Evolutionary conservation across 202 grass and related monocot species (phyloP).

Genomic region (Panicum virgatum): DNA sequence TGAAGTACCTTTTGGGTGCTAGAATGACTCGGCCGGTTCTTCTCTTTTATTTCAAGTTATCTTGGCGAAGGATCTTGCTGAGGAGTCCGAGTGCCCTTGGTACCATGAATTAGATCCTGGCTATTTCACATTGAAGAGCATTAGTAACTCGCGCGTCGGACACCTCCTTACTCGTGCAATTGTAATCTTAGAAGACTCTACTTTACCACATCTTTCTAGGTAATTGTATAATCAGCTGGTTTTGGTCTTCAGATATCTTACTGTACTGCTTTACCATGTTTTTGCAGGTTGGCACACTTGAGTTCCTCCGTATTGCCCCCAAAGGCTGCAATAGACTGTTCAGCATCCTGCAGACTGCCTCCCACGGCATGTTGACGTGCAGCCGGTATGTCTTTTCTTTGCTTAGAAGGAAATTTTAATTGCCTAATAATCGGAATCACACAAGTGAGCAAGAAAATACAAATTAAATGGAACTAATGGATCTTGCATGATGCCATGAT

Average conservation of each 20-base stretch:
- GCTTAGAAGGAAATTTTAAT: not conserved
- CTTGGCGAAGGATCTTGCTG: not conserved
- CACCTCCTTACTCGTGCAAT: not conserved
- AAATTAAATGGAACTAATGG: not conserved
- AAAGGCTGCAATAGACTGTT: slow-evolving; percentile 50
- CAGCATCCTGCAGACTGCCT: slow-evolving; percentile 46
- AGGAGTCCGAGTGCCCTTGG: slow-evolving; percentile 31
- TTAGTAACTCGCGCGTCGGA: not conserved
- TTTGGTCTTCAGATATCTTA: not conserved
- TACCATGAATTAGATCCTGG: not conserved
- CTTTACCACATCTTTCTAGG: not conserved
- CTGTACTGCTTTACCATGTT: not conserved
- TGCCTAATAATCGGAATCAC: not conserved
- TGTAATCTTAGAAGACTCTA: not conserved
- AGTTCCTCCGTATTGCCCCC: slow-evolving; percentile 50
- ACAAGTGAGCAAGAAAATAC: not conserved
- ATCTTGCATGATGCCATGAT: not conserved
- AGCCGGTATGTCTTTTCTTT: slow-evolving; percentile 38
- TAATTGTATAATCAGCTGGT: not conserved
- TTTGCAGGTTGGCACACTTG: slow-evolving; percentile 53
- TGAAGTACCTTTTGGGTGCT: not conserved
- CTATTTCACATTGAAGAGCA: not conserved
- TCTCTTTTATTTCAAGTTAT: not conserved
- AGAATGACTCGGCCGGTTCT: not conserved
- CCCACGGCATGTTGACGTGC: slow-evolving; percentile 50